Base-by-base conservation (phyloP, 768 basidiomycete genomes). In the Calocera cornea region DNA sequence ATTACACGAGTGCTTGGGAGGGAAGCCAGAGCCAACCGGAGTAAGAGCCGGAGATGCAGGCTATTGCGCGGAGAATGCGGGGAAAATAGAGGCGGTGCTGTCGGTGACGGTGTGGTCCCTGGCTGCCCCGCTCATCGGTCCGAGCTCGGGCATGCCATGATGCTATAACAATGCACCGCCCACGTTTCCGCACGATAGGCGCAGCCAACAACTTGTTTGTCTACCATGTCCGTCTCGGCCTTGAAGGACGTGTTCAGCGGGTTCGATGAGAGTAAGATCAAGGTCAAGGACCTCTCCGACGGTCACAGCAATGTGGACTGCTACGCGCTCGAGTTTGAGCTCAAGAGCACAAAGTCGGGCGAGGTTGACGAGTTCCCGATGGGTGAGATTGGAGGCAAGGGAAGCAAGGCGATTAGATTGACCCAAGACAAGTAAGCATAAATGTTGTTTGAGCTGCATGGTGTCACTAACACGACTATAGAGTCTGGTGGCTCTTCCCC, bases 401-500 rank as follows among this genome's bases (percentile, higher is more conserved):
- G 60, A 29, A 40, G 41, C 0, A 41, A 34, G 10, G 50, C 64
- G 14, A 66, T 69, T 64, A 47, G 68, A 31, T 34, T 69, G 31
- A 67, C 54, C 16, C 50, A 65, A 12, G 49, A 67, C 17, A 66
- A 69, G 68, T 69, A 38, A 24, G 66, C 47, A 1, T 40, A 22
- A 22, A 44, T 40, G 3, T 8, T 19, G 10, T n/a, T n/a, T n/a
- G n/a, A n/a, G n/a, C 22, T n/a, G 27, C 8, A 16, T 33, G 33
- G 33, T 65, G 14, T 41, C 31, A n/a, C 3, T 41, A 24, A 22
- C 44, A 34, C 16, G 3, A 31, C 24, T 29, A 16, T 38, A 69
- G 68, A n/a, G 68, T 64, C 17, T 69, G 67, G 40, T 69, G 68
- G 68, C 50, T 69, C 22, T 67, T 67, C 68, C 66, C 68, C 29